Evolutionary conservation across 2,329 filamentous ascomycete species (phyloP).

Genomic region (Pseudopyrenochaeta lycopersici): DNA sequence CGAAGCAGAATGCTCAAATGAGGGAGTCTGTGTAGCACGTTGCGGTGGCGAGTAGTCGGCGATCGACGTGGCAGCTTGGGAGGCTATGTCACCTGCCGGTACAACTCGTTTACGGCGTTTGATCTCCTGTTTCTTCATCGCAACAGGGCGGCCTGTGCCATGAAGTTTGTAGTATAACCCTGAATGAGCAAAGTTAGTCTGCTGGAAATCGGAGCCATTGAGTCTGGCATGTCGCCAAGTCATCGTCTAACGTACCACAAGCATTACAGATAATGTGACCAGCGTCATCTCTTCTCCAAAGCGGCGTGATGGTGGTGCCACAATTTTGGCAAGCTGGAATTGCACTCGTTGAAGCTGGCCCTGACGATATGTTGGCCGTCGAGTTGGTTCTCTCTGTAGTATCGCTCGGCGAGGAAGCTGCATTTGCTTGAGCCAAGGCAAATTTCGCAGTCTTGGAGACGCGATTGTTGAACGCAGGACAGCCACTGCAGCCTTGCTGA

Average conservation of each 20-base stretch:
- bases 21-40: conserved; percentile 37
- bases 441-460: conserved; percentile 86
- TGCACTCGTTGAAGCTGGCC: conserved; percentile 55
- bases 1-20: conserved; percentile 45
- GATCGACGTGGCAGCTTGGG: conserved; percentile 38
- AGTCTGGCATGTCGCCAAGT: neutral
- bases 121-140: conserved; percentile 99
- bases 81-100: conserved; percentile 68
- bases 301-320: conserved; percentile 91
- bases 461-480: conserved; percentile 96
- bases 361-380: conserved; percentile 21
- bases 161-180: conserved; percentile 97
- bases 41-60: conserved; percentile 41
- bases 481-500: conserved; percentile 92
- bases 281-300: conserved; percentile 93
- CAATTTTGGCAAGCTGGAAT: conserved; percentile 97
- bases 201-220: neutral
- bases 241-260: conserved; percentile 74
- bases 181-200: conserved; percentile 51
- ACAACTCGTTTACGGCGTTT: conserved; percentile 95
- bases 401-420: conserved; percentile 18
- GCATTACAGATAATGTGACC: conserved; percentile 99
- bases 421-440: conserved; percentile 60
- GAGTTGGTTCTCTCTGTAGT: conserved; percentile 22
- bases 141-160: conserved; percentile 88